These are phyloP conservation scores for Amphichorda felina DNA, from an alignment of 2,329 filamentous ascomycete species.

Conservation along the genomic window DNA sequence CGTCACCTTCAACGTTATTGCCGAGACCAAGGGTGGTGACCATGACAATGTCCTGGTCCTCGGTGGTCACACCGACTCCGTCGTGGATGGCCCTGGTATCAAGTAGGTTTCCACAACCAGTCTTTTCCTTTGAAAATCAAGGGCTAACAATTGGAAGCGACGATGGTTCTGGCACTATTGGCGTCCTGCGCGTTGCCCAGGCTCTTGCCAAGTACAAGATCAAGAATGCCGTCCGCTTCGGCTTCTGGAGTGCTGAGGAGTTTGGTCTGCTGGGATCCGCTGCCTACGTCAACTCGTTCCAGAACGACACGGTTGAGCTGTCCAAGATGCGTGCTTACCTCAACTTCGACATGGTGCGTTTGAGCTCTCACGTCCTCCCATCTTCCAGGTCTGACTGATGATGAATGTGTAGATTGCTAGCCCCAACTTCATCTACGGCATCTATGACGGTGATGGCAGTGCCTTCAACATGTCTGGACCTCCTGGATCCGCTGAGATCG, in stretches of 20 bases:
- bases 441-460: constrained; percentile 50
- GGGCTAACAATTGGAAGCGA: constrained; percentile 21
- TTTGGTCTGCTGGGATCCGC: constrained; percentile 36
- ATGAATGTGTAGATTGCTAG: constrained; percentile 23
- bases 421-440: constrained; percentile 37
- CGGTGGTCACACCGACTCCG: constrained; percentile 34
- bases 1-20: too few relatives aligned
- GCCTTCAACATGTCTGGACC: constrained; percentile 42
- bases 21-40: constrained; percentile 35
- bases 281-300: constrained; percentile 31
- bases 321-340: constrained; percentile 40
- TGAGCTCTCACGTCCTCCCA: accelerated
- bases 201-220: constrained; percentile 28
- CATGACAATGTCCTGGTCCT: constrained; percentile 33
- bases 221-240: constrained; percentile 37
- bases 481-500: constrained; percentile 47
- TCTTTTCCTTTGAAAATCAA: neutral
- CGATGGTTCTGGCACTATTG: constrained; percentile 43
- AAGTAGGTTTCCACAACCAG: constrained; percentile 24
- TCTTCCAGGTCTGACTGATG: neutral
- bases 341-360: constrained; percentile 42
- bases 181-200: constrained; percentile 31
- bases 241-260: constrained; percentile 41
- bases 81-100: constrained; percentile 41
- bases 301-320: constrained; percentile 28